Evolutionary conservation across 2,329 filamentous ascomycete genomes (phyloP), one percentile per base, ranked within the genome.

Genomic region (Lecanoromycetidae sp.): DNA sequence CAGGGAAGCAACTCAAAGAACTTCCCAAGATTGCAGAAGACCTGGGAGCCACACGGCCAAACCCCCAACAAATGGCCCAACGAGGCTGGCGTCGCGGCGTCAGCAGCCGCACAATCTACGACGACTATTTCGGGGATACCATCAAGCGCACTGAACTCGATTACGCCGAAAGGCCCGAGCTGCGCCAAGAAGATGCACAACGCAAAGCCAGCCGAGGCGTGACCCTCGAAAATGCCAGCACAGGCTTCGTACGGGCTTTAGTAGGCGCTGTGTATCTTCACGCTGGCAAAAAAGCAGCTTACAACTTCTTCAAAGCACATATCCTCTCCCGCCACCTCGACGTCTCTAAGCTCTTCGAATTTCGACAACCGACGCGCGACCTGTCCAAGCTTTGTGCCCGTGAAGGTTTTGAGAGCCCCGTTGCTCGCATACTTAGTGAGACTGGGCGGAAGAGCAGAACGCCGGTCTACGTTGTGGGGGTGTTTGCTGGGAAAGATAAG

Each of bases 391-490:
- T 98, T 35, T 98, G 91, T 67, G 80, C 80, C 5, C 75, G 91
- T 51, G 91, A 98, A 69, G 82, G 84, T 54, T 96, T 96, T 65
- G 85, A 93, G 57, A 64, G 78, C 7, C 91, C 91, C 1, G 76
- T 95, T 22, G 91, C 91, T 13, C 79, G 88, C 48, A 76, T 98
- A 45, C 75, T 94, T 57, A 86, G 81, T 57, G 91, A 98, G 71
- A 96, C 91, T 3, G 91, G 91, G 62, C 79, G 91, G 49, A 65
- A 76, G 56, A 91, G 84, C 58, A 78, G 84, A 62, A 84, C 84
- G 50, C 90, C 91, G 13, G 91, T 98, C 13, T 96, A 82, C 60
- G 80, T 95, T 25, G 88, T 98, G 12, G 91, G 90, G 49, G 88
- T 98, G 52, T 98, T 84, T 70, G 93, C 84, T 56, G 91, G 90